These are phyloP conservation scores for Pythium utonaiense DNA, from an alignment of 352 stramenopile species.

Conservation along the genomic window DNA sequence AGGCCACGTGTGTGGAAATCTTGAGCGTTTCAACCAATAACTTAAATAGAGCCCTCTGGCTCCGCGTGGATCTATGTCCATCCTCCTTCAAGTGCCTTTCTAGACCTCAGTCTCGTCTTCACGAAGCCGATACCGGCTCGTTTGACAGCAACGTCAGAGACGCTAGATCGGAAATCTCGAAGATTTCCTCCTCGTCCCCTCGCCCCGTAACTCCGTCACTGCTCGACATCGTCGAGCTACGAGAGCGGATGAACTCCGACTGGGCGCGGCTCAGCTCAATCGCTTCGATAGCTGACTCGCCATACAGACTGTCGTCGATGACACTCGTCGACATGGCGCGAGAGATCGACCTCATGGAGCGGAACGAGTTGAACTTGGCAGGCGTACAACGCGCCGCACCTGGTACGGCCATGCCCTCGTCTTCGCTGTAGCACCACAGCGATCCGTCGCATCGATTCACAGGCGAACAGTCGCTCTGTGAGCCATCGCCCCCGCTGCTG, in stretches of 20 bases:
- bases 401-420: conserved; percentile 75
- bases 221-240: conserved; percentile 17
- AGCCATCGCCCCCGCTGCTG: conserved; percentile 4
- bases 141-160: conserved; percentile 8
- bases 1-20: not conserved
- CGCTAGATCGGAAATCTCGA: conserved; percentile 19
- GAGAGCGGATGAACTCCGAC: conserved; percentile 17
- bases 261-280: conserved; percentile 14
- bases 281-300: conserved; percentile 10
- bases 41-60: conserved; percentile 9
- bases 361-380: conserved; percentile 85
- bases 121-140: not conserved
- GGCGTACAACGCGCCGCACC: conserved; percentile 67
- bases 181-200: conserved; percentile 18
- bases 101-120: not conserved
- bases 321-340: conserved; percentile 13
- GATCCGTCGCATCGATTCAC: conserved; percentile 4
- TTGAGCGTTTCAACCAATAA: conserved; percentile 14
- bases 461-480: conserved; percentile 8
- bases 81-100: no score
- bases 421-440: conserved; percentile 24
- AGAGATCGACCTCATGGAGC: conserved; percentile 26
- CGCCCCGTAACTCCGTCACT: conserved; percentile 6
- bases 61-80: not conserved
- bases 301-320: conserved; percentile 12